Percentiles rank a stretch among this genome's conserved stretches.
phyloP scores from a whole-genome alignment of 2,329 filamentous ascomycete species.

The Cladobotryum protrusum region DNA sequence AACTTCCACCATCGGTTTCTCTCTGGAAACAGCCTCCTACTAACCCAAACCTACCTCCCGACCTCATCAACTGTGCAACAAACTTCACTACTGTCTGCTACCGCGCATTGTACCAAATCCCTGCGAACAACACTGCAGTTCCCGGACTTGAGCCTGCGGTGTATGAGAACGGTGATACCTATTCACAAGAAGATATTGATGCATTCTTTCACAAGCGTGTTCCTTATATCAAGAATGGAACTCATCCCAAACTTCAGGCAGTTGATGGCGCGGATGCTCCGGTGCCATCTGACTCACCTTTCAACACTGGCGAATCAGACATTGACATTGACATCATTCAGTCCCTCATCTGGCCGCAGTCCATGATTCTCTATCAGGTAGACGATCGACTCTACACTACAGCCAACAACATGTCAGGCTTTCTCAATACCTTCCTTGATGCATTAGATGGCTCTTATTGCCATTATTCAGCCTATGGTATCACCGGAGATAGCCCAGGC shows the following conservation, averaged over 20 bases:
- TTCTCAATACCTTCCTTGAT: conserved; percentile 38
- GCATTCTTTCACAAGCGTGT: conserved; percentile 39
- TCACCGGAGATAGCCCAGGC: conserved; percentile 12
- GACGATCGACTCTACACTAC: conserved; percentile 40
- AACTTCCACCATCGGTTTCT: background rate
- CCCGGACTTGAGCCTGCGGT: conserved; percentile 45
- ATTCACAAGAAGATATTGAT: conserved; percentile 42
- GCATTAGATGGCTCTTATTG: conserved; percentile 49
- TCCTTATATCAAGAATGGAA: conserved; percentile 34
- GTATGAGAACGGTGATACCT: conserved; percentile 45
- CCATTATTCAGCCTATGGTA: conserved; percentile 38
- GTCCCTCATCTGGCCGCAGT: conserved; percentile 46
- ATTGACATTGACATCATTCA: conserved; percentile 44
- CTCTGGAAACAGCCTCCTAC: background rate
- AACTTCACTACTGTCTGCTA: conserved; percentile 53
- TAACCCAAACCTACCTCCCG: conserved; percentile 1
- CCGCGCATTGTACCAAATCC: conserved; percentile 36
- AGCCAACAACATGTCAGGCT: conserved; percentile 35
- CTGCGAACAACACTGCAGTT: conserved; percentile 42
- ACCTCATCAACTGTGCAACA: conserved; percentile 35
- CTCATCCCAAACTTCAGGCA: conserved; percentile 34
- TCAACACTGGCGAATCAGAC: conserved; percentile 39
- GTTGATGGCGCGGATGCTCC: conserved; percentile 42
- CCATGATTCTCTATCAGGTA: conserved; percentile 38
- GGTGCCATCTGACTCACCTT: conserved; percentile 19